Evolutionary conservation across 2,329 filamentous ascomycete species (phyloP), one percentile per base, ranked within the genome.

Genomic region (Phialophora expanda): DNA sequence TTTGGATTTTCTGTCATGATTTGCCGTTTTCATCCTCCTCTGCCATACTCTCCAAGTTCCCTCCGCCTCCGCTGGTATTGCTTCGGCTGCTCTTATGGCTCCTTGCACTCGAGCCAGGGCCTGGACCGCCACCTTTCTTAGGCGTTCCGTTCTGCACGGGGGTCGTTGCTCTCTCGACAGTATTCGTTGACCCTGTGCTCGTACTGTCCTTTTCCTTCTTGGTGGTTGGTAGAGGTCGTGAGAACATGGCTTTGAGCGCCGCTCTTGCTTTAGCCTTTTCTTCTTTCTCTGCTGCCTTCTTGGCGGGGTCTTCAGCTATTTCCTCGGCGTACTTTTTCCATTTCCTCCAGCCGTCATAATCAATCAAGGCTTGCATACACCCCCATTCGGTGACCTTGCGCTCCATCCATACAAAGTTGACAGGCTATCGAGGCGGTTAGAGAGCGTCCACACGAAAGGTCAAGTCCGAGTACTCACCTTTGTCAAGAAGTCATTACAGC

Each of bases 321-420:
- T 74, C 75, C 28, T 78, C 77, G 46, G 79, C 79, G 75, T 91
- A 94, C 74, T 95, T 91, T 77, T 97, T 97, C 95, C 95, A 99
- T 78, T 92, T 92, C 62, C 93, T 87, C 95, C 95, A 99, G 68
- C 95, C 95, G 76, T 98, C 94, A 76, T 95, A 98, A 81, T 99
- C 95, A 74, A 99, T 98, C 26, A 99, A 85, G 9, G 95, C 95
- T 81, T 98, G 95, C 95, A 99, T 99, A 82, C 95, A 98, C 64
- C 95, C 95, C 95, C 95, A 99, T 83, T 99, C 95, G 80, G 96
- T 97, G 72, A 98, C 93, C 78, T 99, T 99, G 65, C 94, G 88
- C 77, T 97, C 92, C 28, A 99, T 86, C 93, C 94, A 99, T 66
- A 96, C 90, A 75, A 97, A 97, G 77, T 96, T 96, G 72, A 99